Evolutionary conservation across 2,329 filamentous ascomycete genomes (phyloP).

Genomic region (Chrysoporthe puriensis): DNA sequence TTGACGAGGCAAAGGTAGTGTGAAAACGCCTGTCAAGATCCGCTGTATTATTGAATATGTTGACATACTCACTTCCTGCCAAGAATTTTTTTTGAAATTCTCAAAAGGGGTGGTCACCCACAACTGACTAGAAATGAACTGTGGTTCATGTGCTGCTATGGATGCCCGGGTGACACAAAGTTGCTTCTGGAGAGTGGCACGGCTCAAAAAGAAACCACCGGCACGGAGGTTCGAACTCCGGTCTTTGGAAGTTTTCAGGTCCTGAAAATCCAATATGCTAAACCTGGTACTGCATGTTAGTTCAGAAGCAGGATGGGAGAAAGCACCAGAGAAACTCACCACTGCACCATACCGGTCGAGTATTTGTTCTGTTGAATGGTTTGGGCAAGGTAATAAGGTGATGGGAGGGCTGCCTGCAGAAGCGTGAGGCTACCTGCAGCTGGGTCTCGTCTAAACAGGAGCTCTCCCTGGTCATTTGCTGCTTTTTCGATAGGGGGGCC

Average conservation of each 20-base stretch:
- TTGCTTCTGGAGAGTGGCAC: too few species aligned
- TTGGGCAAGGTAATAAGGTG: background rate
- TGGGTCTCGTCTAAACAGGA: too few species aligned
- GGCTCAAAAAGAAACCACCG: constrained; percentile 1
- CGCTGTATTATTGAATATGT: too few species aligned
- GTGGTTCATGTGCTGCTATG: too few species aligned
- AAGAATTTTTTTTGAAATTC: too few species aligned
- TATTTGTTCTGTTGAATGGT: background rate
- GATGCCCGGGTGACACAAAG: too few species aligned
- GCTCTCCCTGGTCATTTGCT: background rate
- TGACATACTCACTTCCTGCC: too few species aligned
- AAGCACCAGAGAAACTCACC: background rate
- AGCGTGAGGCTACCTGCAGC: background rate
- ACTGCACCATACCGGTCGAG: constrained; percentile 16
- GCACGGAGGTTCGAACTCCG: constrained; percentile 17
- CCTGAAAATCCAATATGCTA: constrained; percentile 20
- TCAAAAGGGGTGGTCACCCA: too few species aligned
- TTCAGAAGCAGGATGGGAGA: background rate
- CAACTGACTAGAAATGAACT: too few species aligned
- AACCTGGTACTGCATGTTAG: constrained; percentile 7
- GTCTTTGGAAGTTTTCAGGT: constrained; percentile 14
- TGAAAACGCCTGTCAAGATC: too few species aligned
- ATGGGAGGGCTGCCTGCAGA: background rate
- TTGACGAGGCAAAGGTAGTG: too few species aligned
- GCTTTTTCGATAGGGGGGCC: background rate